Percentiles rank a stretch among this genome's conserved stretches.
Conservation (phyloP, 202 grass and related monocot genomes). For the Setaria italica region DNA sequence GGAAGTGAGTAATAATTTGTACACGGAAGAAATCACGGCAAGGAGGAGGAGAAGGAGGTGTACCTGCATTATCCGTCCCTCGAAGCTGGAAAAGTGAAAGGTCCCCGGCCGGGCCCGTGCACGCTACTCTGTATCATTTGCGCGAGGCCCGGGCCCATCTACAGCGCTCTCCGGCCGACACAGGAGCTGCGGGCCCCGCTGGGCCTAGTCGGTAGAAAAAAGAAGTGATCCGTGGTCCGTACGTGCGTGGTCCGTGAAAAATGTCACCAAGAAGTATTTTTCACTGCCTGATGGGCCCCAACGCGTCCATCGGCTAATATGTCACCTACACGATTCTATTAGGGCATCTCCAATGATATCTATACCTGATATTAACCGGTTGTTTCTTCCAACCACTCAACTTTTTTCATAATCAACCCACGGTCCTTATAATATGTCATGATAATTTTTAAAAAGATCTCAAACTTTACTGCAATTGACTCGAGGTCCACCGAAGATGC, state of each 20-base stretch:
- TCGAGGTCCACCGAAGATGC: too few species aligned
- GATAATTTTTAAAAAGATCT: too few species aligned
- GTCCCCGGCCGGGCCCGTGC: neutral
- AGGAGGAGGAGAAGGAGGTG: neutral
- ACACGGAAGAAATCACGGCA: neutral
- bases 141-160: conserved; percentile 27
- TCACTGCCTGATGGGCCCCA: neutral
- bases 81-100: conserved; percentile 44
- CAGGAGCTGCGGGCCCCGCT: neutral
- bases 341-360: too few species aligned
- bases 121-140: conserved; percentile 27
- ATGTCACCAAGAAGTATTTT: neutral
- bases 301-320: too few species aligned
- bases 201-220: neutral
- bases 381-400: too few species aligned
- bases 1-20: neutral
- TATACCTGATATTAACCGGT: too few species aligned
- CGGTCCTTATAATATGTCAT: too few species aligned
- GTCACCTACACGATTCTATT: too few species aligned
- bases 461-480: too few species aligned
- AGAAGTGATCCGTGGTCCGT: neutral
- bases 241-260: neutral
- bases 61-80: neutral
- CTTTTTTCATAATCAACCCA: too few species aligned
- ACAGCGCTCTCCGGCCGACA: neutral